Conservation (phyloP, 2,329 filamentous ascomycete genomes). For the Epicoccum nigrum region DNA sequence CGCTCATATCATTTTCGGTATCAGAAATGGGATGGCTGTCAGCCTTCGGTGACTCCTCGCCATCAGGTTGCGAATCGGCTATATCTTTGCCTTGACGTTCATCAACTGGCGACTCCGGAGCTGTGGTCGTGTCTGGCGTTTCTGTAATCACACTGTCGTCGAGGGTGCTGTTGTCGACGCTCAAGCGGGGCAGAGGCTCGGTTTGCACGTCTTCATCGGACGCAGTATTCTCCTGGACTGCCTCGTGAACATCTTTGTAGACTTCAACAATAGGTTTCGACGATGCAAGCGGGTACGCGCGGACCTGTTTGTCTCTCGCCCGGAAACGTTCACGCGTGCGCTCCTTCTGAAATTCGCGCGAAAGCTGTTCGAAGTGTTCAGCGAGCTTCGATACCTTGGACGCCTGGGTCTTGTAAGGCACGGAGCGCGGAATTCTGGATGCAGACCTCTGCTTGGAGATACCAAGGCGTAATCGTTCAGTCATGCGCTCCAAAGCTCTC, state of each 20-base stretch:
- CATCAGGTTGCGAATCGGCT: constrained; percentile 26
- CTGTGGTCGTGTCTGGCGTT: constrained; percentile 41
- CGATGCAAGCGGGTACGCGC: constrained; percentile 86
- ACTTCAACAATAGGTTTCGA: constrained; percentile 97
- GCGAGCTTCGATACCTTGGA: constrained; percentile 89
- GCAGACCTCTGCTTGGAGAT: constrained; percentile 66
- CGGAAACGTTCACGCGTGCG: constrained; percentile 84
- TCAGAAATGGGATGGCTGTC: constrained; percentile 58
- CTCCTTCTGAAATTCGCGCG: constrained; percentile 95
- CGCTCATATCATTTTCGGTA: constrained; percentile 61
- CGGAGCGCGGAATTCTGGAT: constrained; percentile 83
- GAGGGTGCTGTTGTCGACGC: constrained; percentile 47
- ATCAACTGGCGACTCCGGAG: constrained; percentile 44
- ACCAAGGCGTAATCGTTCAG: constrained; percentile 71
- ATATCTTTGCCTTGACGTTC: constrained; percentile 31
- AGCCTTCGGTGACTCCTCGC: constrained; percentile 33
- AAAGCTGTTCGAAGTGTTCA: constrained; percentile 95
- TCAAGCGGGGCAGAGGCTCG: constrained; percentile 39
- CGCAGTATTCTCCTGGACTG: constrained; percentile 79
- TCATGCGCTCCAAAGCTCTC: constrained; percentile 69
- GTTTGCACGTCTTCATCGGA: constrained; percentile 65
- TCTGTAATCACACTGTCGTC: constrained; percentile 44
- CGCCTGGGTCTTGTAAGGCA: constrained; percentile 71
- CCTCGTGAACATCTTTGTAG: constrained; percentile 91
- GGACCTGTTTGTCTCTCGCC: constrained; percentile 74